phyloP scores from a whole-genome alignment of 768 basidiomycete genomes.

The Tricholoma flavovirens region DNA sequence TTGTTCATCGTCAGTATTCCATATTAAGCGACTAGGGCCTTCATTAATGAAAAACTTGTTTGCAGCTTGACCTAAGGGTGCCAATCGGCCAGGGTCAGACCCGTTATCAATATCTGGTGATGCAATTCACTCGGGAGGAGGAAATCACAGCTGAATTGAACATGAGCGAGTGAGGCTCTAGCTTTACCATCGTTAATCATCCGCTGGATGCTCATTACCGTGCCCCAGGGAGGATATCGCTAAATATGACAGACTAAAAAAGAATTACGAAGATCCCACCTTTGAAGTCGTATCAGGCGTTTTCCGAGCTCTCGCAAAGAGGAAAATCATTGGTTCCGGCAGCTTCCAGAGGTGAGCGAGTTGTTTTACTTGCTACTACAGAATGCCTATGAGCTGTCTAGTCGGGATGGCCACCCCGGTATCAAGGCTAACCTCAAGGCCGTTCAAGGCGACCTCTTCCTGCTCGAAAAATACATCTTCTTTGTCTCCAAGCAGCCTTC shows the following conservation, averaged over 20 bases:
- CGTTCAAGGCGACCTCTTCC: conserved; percentile 92
- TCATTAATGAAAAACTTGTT: conserved; percentile 3
- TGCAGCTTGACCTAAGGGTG: conserved; percentile 80
- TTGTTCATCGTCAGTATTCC: conserved; percentile 78
- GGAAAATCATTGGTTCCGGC: conserved; percentile 87
- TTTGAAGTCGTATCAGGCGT: conserved; percentile 93
- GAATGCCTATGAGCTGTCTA: conserved; percentile 22
- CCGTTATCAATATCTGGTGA: conserved; percentile 94
- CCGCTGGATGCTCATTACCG: background rate
- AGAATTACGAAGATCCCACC: conserved; percentile 91
- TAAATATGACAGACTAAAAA: conserved; percentile 80
- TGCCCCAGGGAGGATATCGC: conserved; percentile 61
- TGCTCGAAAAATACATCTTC: conserved; percentile 96
- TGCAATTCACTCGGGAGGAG: conserved; percentile 97
- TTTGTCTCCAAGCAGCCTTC: conserved; percentile 96
- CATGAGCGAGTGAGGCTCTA: conserved; percentile 70
- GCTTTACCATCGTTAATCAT: background rate
- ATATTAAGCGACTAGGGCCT: background rate
- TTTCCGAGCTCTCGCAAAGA: conserved; percentile 84
- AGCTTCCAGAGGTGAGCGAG: conserved; percentile 70
- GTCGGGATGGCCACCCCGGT: conserved; percentile 86
- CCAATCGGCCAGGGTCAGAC: conserved; percentile 99
- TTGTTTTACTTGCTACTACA: background rate
- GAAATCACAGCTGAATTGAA: conserved; percentile 95
- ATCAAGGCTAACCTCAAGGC: conserved; percentile 98